Base-by-base conservation (phyloP, 2,329 filamentous ascomycete species). In the Talaromyces pinophilus region DNA sequence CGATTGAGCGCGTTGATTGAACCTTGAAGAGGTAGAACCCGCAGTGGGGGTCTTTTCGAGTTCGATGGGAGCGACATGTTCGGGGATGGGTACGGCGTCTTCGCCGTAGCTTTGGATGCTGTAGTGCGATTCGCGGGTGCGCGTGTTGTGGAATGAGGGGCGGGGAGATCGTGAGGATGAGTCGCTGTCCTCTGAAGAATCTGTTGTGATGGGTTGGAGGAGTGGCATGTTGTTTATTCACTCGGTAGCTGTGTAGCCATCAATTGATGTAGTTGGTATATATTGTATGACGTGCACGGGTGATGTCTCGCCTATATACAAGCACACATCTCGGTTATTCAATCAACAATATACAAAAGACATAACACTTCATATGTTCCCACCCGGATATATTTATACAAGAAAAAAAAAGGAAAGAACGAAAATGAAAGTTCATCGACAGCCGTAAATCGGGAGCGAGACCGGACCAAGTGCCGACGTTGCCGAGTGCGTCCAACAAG, bases 1-100 rank as follows among this genome's bases (percentile, higher is more conserved):
- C 5, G 77, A 78, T 30, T 79, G 75, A 10, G 76, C 70, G 35
- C 75, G 76, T 62, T 75, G 70, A 57, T 78, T 73, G 8, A 79
- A 69, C 0, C 69, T 70, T 1, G 76, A 78, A 4, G 73, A 59
- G 0, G 73, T 73, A 2, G 77, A 78, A 8, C 73, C 70, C 2
- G 71, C 71, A 0, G 76, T 78, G n/a, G 68, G 74, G 50, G 74
- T 74, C 57, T 78, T 78, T 42, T 75, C 73, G 38, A 78, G 62
- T 11, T 67, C 63, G 6, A 63, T 30, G 17, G 64, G 40, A 11
- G 30, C 40, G 50, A 25, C 59, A 48, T 64, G 30, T n/a, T 42
- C 52, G 38, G 62, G 25, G 40, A 44, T 33, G 19, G 62, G 62
- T 1, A 55, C 50, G 19, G 52, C 52, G 28, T 55, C 38, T 15